Evolutionary conservation across 2,329 filamentous ascomycete species (phyloP).

Genomic region (Calonectria pseudoreteaudii): DNA sequence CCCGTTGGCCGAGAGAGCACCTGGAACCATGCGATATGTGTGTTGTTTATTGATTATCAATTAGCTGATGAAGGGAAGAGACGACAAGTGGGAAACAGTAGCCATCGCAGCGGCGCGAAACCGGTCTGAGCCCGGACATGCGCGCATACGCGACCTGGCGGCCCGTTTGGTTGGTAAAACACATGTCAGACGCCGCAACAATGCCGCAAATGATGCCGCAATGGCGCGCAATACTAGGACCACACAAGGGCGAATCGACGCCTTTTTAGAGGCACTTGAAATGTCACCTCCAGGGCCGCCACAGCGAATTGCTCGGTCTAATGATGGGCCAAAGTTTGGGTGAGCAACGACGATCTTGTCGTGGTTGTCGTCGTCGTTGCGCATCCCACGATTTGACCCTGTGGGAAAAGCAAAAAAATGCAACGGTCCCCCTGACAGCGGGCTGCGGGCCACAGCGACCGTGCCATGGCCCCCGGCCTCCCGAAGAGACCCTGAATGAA

Average conservation of each 20-base stretch:
- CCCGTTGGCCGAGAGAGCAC: background rate
- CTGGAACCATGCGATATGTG: background rate
- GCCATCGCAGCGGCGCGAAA: background rate
- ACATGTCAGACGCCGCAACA: constrained; percentile 13
- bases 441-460: constrained; percentile 19
- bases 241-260: background rate
- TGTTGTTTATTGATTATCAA: background rate
- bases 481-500: constrained; percentile 16
- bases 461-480: constrained; percentile 21
- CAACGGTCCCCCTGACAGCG: constrained; percentile 18
- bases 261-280: background rate
- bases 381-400: constrained; percentile 15
- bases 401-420: constrained; percentile 8
- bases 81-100: background rate
- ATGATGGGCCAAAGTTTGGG: background rate
- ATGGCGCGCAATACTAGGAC: background rate
- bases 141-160: background rate
- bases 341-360: background rate
- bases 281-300: background rate
- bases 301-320: background rate
- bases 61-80: background rate
- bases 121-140: background rate
- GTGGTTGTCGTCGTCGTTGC: background rate
- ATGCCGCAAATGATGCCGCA: constrained; percentile 10
- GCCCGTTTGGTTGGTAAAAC: background rate